Evolutionary conservation across 371 early-diverging fungal species (phyloP).

Genomic region (Syncephalastrum monosporum): DNA sequence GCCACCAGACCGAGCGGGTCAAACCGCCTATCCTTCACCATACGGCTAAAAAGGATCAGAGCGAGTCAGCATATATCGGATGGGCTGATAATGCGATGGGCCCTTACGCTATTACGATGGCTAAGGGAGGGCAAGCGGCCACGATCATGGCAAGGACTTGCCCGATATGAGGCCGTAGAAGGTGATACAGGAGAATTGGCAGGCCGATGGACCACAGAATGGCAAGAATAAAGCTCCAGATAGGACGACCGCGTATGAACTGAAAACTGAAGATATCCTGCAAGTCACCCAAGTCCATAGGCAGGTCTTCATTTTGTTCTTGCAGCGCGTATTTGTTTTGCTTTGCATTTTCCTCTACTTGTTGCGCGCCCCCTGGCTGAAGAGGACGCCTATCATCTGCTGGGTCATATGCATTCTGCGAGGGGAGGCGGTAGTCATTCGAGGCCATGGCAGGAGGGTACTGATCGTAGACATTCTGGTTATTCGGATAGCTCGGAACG

Average conservation of each 20-base stretch:
- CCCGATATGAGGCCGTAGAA: conserved; percentile 27
- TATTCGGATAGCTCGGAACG: too few relatives aligned
- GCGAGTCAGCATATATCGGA: not conserved
- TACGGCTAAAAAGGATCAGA: conserved; percentile 13
- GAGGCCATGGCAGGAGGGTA: conserved; percentile 3
- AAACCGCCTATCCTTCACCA: conserved; percentile 22
- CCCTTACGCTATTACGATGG: conserved; percentile 29
- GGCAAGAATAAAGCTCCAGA: conserved; percentile 33
- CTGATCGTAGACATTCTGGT: conserved; percentile 2
- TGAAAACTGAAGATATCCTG: conserved; percentile 35
- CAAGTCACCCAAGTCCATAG: conserved; percentile 30
- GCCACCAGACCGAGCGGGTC: conserved; percentile 31
- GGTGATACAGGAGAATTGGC: conserved; percentile 33
- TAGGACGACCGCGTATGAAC: conserved; percentile 32
- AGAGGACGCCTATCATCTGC: too few relatives aligned
- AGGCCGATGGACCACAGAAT: conserved; percentile 39
- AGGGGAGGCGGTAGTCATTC: not conserved
- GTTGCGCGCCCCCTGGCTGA: too few relatives aligned
- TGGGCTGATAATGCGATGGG: not conserved
- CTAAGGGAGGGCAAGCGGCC: conserved; percentile 33
- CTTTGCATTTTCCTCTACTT: not conserved
- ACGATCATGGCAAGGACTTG: conserved; percentile 42
- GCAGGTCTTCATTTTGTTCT: conserved; percentile 28
- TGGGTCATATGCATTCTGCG: not conserved
- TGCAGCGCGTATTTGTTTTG: conserved; percentile 11